Percentiles rank a stretch among this genome's conserved stretches.
Conservation (phyloP, 1,284 basidiomycete species). For the Boletus holoroseus region DNA sequence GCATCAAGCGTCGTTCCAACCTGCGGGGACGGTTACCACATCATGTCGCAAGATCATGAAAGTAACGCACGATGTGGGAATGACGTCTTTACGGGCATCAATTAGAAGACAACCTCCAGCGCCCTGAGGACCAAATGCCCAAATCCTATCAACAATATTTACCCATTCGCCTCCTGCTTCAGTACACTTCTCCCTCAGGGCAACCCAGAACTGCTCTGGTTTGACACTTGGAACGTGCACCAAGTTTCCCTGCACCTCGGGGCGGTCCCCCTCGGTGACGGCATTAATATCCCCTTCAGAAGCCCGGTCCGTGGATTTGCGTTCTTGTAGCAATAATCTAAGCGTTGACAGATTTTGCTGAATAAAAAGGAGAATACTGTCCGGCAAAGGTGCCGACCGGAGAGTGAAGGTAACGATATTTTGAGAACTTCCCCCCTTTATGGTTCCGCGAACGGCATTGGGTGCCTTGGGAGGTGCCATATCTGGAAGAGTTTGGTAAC, state of each 20-base stretch:
- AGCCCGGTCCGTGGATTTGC: slow-evolving; percentile 33
- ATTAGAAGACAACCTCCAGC: slow-evolving; percentile 86
- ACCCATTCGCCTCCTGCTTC: slow-evolving; percentile 80
- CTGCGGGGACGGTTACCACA: slow-evolving; percentile 34
- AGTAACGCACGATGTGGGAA: slow-evolving; percentile 49
- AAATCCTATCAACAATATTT: slow-evolving; percentile 67
- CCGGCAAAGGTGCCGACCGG: slow-evolving; percentile 77
- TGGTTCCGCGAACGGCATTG: slow-evolving; percentile 73
- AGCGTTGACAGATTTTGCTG: slow-evolving; percentile 64
- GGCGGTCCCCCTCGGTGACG: slow-evolving; percentile 38
- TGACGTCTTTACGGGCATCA: slow-evolving; percentile 52
- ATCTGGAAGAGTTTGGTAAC: slow-evolving; percentile 44
- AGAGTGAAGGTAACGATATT: slow-evolving; percentile 80
- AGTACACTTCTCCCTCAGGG: slow-evolving; percentile 60
- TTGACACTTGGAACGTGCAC: slow-evolving; percentile 57
- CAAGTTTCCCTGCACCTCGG: slow-evolving; percentile 55
- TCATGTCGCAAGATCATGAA: slow-evolving; percentile 4
- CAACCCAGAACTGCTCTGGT: slow-evolving; percentile 78
- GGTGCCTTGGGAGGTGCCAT: slow-evolving; percentile 83
- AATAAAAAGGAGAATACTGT: slow-evolving; percentile 65
- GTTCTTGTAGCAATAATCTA: slow-evolving; percentile 50
- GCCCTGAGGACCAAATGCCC: slow-evolving; percentile 88
- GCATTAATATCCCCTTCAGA: slow-evolving; percentile 31
- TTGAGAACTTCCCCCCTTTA: slow-evolving; percentile 64
- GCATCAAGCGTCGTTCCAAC: slow-evolving; percentile 45